phyloP scores from a whole-genome alignment of 2,329 filamentous ascomycete genomes.

The Phialophora verrucosa region DNA sequence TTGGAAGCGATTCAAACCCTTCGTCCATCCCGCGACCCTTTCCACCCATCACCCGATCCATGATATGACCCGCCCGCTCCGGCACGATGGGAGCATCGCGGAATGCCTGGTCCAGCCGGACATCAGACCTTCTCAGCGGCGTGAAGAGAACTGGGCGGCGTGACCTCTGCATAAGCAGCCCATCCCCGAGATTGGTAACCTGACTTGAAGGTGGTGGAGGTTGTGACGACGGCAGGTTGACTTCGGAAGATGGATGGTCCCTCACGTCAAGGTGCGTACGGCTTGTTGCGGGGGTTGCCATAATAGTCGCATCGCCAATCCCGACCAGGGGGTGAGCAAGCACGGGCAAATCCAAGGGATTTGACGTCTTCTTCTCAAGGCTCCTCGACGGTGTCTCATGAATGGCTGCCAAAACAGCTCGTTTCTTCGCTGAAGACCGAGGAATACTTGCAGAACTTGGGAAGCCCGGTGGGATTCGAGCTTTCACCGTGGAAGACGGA shows the following conservation, averaged over 20 bases:
- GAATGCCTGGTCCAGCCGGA: constrained; percentile 35
- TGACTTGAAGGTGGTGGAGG: constrained; percentile 12
- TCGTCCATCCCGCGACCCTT: constrained; percentile 36
- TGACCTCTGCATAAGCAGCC: constrained; percentile 35
- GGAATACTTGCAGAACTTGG: constrained; percentile 25
- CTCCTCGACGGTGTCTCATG: constrained; percentile 52
- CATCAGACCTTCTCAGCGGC: constrained; percentile 35
- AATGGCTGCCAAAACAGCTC: constrained; percentile 39
- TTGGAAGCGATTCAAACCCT: constrained; percentile 41
- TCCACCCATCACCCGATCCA: constrained; percentile 39
- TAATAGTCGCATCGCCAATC: constrained; percentile 10
- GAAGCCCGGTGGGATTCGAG: constrained; percentile 30
- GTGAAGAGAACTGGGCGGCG: constrained; percentile 36
- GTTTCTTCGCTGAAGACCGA: constrained; percentile 34
- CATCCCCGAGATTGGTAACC: constrained; percentile 1
- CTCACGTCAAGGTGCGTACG: constrained; percentile 15
- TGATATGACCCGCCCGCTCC: constrained; percentile 37
- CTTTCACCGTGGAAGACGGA: constrained; percentile 43
- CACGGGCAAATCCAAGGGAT: constrained; percentile 29
- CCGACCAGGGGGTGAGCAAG: background rate
- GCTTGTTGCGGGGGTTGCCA: constrained; percentile 26
- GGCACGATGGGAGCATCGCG: constrained; percentile 44
- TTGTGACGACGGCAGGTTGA: constrained; percentile 40
- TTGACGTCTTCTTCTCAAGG: constrained; percentile 38
- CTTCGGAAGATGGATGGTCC: constrained; percentile 38